Conservation (phyloP, 2,329 filamentous ascomycete species). For the Fusarium pseudograminearum region DNA sequence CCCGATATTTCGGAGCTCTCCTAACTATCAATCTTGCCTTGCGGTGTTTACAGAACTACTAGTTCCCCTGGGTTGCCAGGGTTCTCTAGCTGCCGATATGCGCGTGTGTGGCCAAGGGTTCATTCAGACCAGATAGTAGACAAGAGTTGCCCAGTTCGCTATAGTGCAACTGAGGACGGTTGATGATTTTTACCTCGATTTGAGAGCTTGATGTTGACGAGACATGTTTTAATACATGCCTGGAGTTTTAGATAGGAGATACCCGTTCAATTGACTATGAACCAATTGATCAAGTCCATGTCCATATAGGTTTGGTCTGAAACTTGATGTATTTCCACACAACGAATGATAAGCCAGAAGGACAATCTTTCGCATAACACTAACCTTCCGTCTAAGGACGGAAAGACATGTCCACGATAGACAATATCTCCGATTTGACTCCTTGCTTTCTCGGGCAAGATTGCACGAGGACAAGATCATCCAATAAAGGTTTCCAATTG, state of each 20-base stretch:
- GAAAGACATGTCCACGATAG: constrained; percentile 17
- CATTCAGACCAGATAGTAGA: constrained; percentile 1
- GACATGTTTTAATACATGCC: constrained; percentile 11
- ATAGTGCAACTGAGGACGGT: background rate
- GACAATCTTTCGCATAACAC: background rate
- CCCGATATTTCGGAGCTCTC: constrained; percentile 21
- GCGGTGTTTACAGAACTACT: constrained; percentile 11
- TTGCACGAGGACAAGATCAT: constrained; percentile 20
- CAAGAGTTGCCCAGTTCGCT: constrained; percentile 10
- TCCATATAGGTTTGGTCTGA: constrained; percentile 8
- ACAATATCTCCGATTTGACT: constrained; percentile 13
- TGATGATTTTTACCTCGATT: constrained; percentile 3
- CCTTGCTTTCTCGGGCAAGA: constrained; percentile 30
- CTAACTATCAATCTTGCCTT: constrained; percentile 11
- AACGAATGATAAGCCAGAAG: constrained; percentile 21
- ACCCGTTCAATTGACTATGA: constrained; percentile 4
- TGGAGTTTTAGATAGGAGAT: constrained; percentile 20
- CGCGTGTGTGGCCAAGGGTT: constrained; percentile 10
- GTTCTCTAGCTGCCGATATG: constrained; percentile 19
- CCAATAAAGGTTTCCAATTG: constrained; percentile 24
- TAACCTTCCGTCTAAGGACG: constrained; percentile 2
- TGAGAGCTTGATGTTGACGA: constrained; percentile 2
- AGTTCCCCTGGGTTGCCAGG: constrained; percentile 4
- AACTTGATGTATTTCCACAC: constrained; percentile 8
- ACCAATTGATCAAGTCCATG: constrained; percentile 7